Conservation (phyloP, 164 flowering plant genomes). For the Taxillus chinensis region DNA sequence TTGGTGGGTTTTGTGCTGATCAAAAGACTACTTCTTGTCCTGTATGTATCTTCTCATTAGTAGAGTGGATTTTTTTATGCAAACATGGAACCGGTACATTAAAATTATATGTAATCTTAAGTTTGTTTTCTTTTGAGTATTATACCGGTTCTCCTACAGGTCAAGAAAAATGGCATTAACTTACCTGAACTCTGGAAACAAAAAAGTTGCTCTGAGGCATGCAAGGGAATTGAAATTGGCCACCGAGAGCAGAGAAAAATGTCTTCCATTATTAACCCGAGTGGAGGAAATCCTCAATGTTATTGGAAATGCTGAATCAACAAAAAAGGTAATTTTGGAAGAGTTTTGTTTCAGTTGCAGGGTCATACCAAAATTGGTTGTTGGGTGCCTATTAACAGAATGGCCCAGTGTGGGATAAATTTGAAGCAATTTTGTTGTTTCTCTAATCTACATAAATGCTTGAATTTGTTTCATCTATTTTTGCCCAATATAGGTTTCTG, state of each 20-base stretch:
- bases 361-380: neutral
- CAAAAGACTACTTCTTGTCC: too few species aligned
- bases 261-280: constrained; percentile 42
- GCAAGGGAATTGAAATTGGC: constrained; percentile 50
- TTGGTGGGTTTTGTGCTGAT: too few species aligned
- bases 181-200: constrained; percentile 53
- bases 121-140: neutral
- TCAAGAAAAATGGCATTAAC: constrained; percentile 52
- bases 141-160: constrained; percentile 27
- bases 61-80: too few species aligned
- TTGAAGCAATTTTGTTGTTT: too few species aligned
- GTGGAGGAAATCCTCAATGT: constrained; percentile 70
- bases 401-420: too few species aligned
- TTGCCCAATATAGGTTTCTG: constrained; percentile 47
- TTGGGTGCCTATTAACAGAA: too few species aligned
- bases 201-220: constrained; percentile 49
- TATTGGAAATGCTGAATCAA: constrained; percentile 71
- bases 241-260: constrained; percentile 59
- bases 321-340: constrained; percentile 47
- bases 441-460: neutral
- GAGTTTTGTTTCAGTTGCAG: neutral
- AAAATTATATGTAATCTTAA: neutral
- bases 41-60: too few species aligned
- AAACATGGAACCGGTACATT: neutral
- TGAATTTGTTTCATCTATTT: constrained; percentile 4